Percentiles rank a stretch among this genome's conserved stretches.
These are phyloP conservation scores for Phoenix dactylifera DNA, from an alignment of 176 grass and related monocot genomes.

Conservation along the genomic window DNA sequence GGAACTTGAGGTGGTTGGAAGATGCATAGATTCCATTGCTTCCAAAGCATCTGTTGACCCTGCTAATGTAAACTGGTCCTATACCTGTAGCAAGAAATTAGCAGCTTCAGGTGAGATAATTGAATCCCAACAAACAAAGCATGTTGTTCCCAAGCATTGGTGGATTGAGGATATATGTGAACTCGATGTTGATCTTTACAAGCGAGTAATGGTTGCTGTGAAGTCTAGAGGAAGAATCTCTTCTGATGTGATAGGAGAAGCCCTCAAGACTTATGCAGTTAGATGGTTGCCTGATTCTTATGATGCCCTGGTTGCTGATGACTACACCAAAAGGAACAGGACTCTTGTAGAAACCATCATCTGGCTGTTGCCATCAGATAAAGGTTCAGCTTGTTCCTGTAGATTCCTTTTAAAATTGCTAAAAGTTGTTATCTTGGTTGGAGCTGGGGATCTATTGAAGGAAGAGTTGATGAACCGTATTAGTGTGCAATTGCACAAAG, in stretches of 20 bases:
- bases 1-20: conserved; percentile 69
- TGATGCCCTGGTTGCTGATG: conserved; percentile 66
- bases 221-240: conserved; percentile 96
- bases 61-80: conserved; percentile 78
- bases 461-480: conserved; percentile 73
- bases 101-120: conserved; percentile 44
- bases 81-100: conserved; percentile 60
- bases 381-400: conserved; percentile 83
- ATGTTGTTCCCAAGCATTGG: conserved; percentile 66
- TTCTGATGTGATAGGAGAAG: conserved; percentile 70
- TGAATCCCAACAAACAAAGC: conserved; percentile 34
- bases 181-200: conserved; percentile 91
- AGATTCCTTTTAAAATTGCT: conserved; percentile 91
- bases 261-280: conserved; percentile 73
- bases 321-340: conserved; percentile 77
- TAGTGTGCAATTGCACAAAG: conserved; percentile 76
- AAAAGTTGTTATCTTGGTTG: conserved; percentile 81
- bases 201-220: conserved; percentile 85
- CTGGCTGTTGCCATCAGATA: conserved; percentile 83
- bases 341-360: conserved; percentile 83
- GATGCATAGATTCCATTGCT: conserved; percentile 88
- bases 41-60: conserved; percentile 85
- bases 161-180: conserved; percentile 96
- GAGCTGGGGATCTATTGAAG: conserved; percentile 49
- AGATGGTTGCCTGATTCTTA: conserved; percentile 91